phyloP scores from a whole-genome alignment of 2,329 filamentous ascomycete genomes.

The Botrytis squamosa region DNA sequence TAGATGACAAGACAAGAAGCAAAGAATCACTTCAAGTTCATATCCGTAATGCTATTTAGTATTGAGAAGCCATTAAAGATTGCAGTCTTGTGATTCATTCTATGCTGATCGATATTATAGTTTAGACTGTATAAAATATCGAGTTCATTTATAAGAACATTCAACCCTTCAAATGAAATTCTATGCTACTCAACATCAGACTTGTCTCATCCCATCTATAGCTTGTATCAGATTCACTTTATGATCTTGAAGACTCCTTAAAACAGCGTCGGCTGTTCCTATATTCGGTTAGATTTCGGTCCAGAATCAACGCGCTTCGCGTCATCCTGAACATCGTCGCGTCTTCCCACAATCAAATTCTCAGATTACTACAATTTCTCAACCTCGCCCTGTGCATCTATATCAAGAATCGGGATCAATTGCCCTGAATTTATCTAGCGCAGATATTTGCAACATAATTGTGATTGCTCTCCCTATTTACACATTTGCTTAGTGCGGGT shows the following conservation, averaged over 20 bases:
- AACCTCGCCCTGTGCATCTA: background rate
- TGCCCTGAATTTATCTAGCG: background rate
- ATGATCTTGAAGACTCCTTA: background rate
- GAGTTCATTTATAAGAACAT: background rate
- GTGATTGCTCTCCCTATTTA: background rate
- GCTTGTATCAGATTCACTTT: background rate
- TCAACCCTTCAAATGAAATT: background rate
- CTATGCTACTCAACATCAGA: background rate
- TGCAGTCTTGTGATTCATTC: background rate
- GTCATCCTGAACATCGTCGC: constrained; percentile 10
- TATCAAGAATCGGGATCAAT: background rate
- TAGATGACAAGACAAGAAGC: background rate
- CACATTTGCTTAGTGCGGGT: background rate
- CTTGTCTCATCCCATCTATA: background rate
- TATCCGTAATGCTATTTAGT: background rate
- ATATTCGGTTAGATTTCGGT: background rate
- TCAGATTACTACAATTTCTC: background rate
- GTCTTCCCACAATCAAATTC: constrained; percentile 9
- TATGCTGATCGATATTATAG: background rate
- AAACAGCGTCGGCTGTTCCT: background rate
- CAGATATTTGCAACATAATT: background rate
- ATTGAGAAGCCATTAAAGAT: background rate
- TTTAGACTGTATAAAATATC: background rate
- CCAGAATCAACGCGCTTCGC: constrained; percentile 6
- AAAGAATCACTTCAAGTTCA: background rate